These are phyloP conservation scores for Aspergillus ruber DNA, from an alignment of 2,329 filamentous ascomycete genomes.

Conservation along the genomic window DNA sequence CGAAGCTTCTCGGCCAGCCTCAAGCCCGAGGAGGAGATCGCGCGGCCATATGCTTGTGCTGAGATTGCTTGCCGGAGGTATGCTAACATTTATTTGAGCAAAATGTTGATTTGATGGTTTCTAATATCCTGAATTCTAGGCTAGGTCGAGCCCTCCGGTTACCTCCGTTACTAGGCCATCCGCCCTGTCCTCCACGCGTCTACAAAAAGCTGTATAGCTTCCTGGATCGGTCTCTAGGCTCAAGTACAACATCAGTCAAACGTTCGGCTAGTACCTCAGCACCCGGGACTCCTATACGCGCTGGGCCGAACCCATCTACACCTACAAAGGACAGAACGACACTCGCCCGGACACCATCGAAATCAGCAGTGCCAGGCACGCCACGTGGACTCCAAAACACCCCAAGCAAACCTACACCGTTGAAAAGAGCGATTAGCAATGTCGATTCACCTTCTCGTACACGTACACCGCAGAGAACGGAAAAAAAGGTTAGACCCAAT, in stretches of 20 bases:
- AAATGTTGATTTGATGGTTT: not conserved
- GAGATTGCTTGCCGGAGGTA: conserved; percentile 85
- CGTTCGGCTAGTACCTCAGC: conserved; percentile 28
- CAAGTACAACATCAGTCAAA: conserved; percentile 28
- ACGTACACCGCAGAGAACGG: conserved; percentile 11
- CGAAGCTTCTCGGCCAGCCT: conserved; percentile 68
- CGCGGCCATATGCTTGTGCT: conserved; percentile 75
- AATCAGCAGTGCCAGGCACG: conserved; percentile 15
- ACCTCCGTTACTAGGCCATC: conserved; percentile 66
- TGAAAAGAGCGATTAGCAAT: conserved; percentile 23
- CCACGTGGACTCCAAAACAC: conserved; percentile 31
- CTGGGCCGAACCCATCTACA: conserved; percentile 30
- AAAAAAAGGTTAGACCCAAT: conserved; percentile 9
- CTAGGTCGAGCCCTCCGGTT: conserved; percentile 71
- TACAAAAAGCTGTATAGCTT: conserved; percentile 81
- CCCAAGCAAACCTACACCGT: conserved; percentile 40
- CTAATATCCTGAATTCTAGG: conserved; percentile 37
- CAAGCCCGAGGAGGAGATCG: conserved; percentile 80
- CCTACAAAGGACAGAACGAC: conserved; percentile 25
- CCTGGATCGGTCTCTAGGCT: conserved; percentile 62
- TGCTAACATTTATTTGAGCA: conserved; percentile 7
- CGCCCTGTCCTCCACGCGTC: conserved; percentile 69
- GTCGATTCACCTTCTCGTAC: conserved; percentile 14
- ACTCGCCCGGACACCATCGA: conserved; percentile 21
- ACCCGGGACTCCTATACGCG: conserved; percentile 24